Evolutionary conservation across 768 basidiomycete species (phyloP), one percentile per base, ranked within the genome.

Genomic region (Pleurotus tuber-regium): DNA sequence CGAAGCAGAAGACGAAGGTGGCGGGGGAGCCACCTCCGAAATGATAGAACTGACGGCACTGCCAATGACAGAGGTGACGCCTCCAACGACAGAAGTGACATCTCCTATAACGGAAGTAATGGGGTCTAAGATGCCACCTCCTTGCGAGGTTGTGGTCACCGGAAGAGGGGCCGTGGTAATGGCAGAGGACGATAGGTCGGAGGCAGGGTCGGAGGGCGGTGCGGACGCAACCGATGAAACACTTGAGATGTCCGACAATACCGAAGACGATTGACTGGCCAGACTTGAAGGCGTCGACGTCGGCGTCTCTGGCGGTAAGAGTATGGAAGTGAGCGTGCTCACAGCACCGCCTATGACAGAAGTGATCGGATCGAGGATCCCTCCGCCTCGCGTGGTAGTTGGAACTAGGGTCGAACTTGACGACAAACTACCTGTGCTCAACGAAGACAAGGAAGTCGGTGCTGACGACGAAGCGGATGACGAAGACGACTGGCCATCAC

Each of bases 351-450:
- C 40, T 5, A 57, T 7, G 5, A 42, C 9, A 16, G 44, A 31
- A 1, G 53, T 52, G 9, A 59, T 31, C 2, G 44, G 40, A 42
- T 36, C 49, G 2, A 57, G 36, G 35, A 56, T 50, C 19, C 47
- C 56, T 1, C 35, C 35, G 1, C 35, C 35, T 16, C 35, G 35
- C 21, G 35, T 38, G 9, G 35, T 38, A 16, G 35, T 16, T 38
- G 16, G 18, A 49, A 16, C 49, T 49, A 14, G 50, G 47, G 5
- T 38, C 35, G 35, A 38, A 16, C n/a, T 16, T 38, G 35, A 38
- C 6, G 35, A 16, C 35, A 19, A 38, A 38, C n/a, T 38, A 19
- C n/a, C n/a, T n/a, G 42, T 26, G 23, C 46, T 19, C 2, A 48
- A 38, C 19, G 55, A 18, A 18, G 55, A 16, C 5, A 38, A 24